A percentile compares a stretch with the other conserved stretches of the same genome.
Conservation (phyloP, 2,329 filamentous ascomycete genomes). For the Stagonosporopsis vannaccii region DNA sequence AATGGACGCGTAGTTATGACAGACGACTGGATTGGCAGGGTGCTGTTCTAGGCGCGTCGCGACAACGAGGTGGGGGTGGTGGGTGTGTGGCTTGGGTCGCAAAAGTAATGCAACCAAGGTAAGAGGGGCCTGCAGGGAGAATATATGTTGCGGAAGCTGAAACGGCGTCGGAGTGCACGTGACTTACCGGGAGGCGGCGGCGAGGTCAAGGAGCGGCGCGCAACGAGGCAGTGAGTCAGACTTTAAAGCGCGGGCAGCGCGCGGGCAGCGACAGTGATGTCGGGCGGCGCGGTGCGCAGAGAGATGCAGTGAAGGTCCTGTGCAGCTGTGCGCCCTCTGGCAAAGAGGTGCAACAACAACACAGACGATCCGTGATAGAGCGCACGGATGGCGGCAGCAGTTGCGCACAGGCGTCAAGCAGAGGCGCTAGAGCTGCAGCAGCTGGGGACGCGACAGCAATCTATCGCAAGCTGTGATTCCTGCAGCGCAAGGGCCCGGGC, state of each 20-base stretch:
- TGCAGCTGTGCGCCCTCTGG: constrained; percentile 31
- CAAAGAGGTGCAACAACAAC: constrained; percentile 28
- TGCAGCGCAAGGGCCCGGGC: constrained; percentile 22
- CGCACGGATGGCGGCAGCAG: constrained; percentile 33
- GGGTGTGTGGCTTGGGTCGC: constrained; percentile 29
- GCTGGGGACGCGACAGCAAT: constrained; percentile 26
- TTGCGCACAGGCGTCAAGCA: constrained; percentile 25
- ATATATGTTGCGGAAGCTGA: constrained; percentile 39
- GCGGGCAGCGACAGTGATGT: constrained; percentile 38
- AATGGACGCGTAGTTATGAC: constrained; percentile 25
- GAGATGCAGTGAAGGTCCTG: constrained; percentile 23
- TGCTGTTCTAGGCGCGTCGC: constrained; percentile 22
- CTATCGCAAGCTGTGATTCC: constrained; percentile 5
- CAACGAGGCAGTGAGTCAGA: constrained; percentile 37
- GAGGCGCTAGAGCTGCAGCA: constrained; percentile 32
- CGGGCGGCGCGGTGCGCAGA: constrained; percentile 28
- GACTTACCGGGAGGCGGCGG: constrained; percentile 45
- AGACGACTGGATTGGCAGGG: constrained; percentile 7
- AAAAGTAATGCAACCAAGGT: constrained; percentile 17
- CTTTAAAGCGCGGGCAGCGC: constrained; percentile 14
- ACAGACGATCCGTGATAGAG: constrained; percentile 28
- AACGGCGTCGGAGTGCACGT: constrained; percentile 36
- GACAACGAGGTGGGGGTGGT: constrained; percentile 20
- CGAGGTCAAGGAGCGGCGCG: constrained; percentile 27
- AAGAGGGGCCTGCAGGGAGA: constrained; percentile 32